Base-by-base conservation (phyloP, 768 basidiomycete genomes). In the Termitomyces sp. region DNA sequence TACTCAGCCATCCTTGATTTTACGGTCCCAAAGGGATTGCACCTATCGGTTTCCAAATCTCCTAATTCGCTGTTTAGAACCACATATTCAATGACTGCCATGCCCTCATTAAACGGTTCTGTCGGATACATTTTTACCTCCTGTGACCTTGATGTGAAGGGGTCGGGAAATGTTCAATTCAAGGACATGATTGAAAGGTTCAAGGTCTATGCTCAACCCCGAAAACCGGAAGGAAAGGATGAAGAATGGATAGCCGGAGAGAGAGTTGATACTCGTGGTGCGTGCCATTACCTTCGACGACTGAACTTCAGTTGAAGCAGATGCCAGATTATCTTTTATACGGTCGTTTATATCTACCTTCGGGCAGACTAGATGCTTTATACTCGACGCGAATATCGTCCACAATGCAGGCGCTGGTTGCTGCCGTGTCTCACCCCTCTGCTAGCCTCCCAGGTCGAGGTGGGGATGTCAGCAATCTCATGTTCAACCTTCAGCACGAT, bases 101-200 rank as follows among this genome's bases (percentile, higher is more conserved):
- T 98, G 78, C 94, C 95, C 1, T 92, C 93, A 8, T 79, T 98
- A 65, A 92, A 94, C 65, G 96, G 96, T 28, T 94, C 93, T 2
- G 81, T 98, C 44, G 92, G 92, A 50, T 98, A 97, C 70, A 91
- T 97, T 60, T 96, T 96, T 71, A 92, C 91, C 0, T 94, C 94
- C 9, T 94, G 91, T 68, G 84, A 91, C 62, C 77, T 97, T 55
- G 81, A 89, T 66, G 80, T 92, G 60, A 84, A 85, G 67, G 81
- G 78, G 39, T 92, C 90, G 15, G 82, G 84, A 4, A 82, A 84
- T 64, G 88, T 92, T 46, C 83, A 83, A 16, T 89, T 98, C 78
- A 93, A 94, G 71, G 88, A 94, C 68, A 90, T 96, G 80, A 78
- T 94, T 42, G 94, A 96, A 65, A 87, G 90, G 12, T 97, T 96